Percentiles rank a stretch among this genome's conserved stretches.
These are phyloP conservation scores for Fusarium mundagurra DNA, from an alignment of 2,329 filamentous ascomycete species.

Conservation along the genomic window DNA sequence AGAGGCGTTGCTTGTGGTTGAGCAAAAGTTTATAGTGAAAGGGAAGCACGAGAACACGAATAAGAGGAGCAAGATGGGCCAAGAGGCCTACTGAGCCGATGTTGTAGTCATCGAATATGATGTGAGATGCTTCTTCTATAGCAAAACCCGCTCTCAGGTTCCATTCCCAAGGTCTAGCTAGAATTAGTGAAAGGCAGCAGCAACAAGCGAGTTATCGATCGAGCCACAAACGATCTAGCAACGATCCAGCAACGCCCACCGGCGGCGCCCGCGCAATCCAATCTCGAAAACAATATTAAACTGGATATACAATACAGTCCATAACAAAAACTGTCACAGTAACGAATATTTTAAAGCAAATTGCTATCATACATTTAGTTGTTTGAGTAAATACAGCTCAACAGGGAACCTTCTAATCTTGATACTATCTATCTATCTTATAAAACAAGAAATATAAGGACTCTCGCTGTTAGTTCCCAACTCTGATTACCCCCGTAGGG, in stretches of 20 bases:
- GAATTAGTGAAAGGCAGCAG: constrained; percentile 19
- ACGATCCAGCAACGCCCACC: constrained; percentile 37
- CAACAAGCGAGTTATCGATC: constrained; percentile 32
- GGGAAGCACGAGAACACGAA: constrained; percentile 9
- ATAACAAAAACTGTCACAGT: not conserved
- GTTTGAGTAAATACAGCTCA: not conserved
- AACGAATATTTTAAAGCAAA: not conserved
- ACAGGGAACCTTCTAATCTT: constrained; percentile 1
- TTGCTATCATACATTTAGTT: not conserved
- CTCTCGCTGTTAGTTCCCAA: constrained; percentile 22
- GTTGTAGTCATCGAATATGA: constrained; percentile 4
- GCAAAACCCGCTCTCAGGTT: not conserved
- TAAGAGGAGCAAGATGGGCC: constrained; percentile 8
- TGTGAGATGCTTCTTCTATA: constrained; percentile 1
- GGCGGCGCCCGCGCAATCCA: constrained; percentile 30
- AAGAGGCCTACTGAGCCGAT: constrained; percentile 17
- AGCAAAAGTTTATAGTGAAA: constrained; percentile 18
- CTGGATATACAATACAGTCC: not conserved
- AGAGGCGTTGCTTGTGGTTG: constrained; percentile 34
- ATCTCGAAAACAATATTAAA: constrained; percentile 21
- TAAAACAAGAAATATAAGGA: constrained; percentile 13
- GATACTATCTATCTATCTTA: not conserved
- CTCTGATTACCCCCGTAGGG: constrained; percentile 8
- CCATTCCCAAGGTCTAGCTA: constrained; percentile 6
- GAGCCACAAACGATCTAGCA: constrained; percentile 36